Base-by-base conservation (phyloP, 257 asterid genomes). In the Ilex aquifolium region DNA sequence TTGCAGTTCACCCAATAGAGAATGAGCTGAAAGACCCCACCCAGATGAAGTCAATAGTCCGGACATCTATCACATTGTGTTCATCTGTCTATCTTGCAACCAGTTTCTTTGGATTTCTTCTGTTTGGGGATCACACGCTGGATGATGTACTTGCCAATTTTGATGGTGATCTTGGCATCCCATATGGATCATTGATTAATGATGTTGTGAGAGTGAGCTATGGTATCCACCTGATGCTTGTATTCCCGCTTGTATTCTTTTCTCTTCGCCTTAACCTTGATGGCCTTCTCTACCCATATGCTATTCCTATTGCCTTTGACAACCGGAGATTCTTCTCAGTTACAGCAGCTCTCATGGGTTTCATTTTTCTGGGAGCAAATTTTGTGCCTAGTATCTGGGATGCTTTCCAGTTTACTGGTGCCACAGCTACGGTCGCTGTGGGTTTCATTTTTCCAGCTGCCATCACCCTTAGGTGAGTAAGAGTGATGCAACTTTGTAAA, bases 391-490 rank as follows among this genome's bases (percentile, higher is more conserved):
- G 87, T 69, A 87, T 86, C 68, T 89, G 97, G 97, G 94, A 83
- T 59, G 97, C 97, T 60, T 89, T 89, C 74, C 97, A 86, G 68
- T 89, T 89, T 72, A 89, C 97, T 31, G 97, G 97, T 31, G 95
- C 97, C 65, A 89, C 97, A 2, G 95, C 97, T 72, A 86, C 94
- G 1, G 94, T 89, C 50, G 49, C 95, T 0, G 95, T 87, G 57
- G 97, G 97, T 32, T 87, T 56, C 79, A 89, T 87, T 51, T 89
- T 87, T 70, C 95, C 97, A 2, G 94, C 94, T 60, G 90, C 90
- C 67, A 75, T 89, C 68, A 84, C 88, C 60, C 88, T 87, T 69
- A 76, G 91, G 95, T 89, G 59, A 76, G 80, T 76, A 10, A 55
- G 39, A 56, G 40, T 10, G 17, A 27, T 5, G 6, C 52, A 11